phyloP scores from a whole-genome alignment of 1,139 yeast genomes.

The Meyerozyma guilliermondii region DNA sequence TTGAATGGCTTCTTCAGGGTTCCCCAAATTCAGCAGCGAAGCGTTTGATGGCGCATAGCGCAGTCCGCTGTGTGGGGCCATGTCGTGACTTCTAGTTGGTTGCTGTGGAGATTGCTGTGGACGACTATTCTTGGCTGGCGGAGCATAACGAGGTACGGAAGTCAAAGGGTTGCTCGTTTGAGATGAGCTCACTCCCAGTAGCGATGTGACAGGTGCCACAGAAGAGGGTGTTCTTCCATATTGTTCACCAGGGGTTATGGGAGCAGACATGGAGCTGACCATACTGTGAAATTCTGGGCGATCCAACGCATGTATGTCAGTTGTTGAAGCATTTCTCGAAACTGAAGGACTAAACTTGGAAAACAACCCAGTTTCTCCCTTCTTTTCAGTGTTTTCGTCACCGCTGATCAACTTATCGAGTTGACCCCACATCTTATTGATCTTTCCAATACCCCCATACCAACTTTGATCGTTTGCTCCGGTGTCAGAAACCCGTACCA shows the following conservation, averaged over 20 bases:
- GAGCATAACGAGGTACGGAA: slow-evolving; percentile 4
- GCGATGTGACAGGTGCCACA: background rate
- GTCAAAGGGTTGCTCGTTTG: slow-evolving; percentile 1
- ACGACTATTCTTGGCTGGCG: slow-evolving; percentile 4
- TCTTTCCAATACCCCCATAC: slow-evolving; percentile 65
- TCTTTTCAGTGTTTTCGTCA: slow-evolving; percentile 47
- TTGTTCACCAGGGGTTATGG: slow-evolving; percentile 4
- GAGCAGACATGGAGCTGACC: slow-evolving; percentile 4
- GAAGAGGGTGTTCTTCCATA: background rate
- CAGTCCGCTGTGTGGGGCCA: slow-evolving; percentile 7
- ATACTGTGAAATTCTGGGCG: slow-evolving; percentile 3
- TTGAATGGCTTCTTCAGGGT: slow-evolving; percentile 6
- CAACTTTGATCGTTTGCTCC: slow-evolving; percentile 45
- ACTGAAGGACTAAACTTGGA: slow-evolving; percentile 68
- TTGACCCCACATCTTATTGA: slow-evolving; percentile 85
- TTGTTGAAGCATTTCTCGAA: slow-evolving; percentile 47
- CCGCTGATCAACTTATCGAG: slow-evolving; percentile 91
- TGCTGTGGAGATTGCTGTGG: slow-evolving; percentile 2
- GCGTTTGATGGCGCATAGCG: slow-evolving; percentile 26
- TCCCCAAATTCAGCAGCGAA: slow-evolving; percentile 19
- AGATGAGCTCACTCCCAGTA: background rate
- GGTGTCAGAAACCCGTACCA: slow-evolving; percentile 42
- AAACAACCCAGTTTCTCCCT: slow-evolving; percentile 54
- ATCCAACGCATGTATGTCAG: slow-evolving; percentile 31
- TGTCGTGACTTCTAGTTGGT: background rate